Evolutionary conservation across 352 stramenopile species (phyloP), one percentile per base, ranked within the genome.

Genomic region (Globisporangium heterothallicum): DNA sequence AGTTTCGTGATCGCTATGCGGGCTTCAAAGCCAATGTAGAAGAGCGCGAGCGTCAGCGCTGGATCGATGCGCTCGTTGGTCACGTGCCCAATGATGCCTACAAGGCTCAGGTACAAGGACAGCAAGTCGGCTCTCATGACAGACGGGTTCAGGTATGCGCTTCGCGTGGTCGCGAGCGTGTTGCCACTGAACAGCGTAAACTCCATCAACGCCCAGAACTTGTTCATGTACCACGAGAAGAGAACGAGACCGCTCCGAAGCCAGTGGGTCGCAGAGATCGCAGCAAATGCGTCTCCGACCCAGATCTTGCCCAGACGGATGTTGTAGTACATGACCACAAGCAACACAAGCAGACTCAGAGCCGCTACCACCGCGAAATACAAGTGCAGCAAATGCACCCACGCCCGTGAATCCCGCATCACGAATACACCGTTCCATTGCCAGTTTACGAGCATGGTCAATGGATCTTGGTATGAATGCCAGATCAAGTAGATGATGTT

Each of bases 181-280:
- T 75, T 73, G 4, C 56, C 62, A 4, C 68, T 61, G 5, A 56
- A 64, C 26, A 81, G 59, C n/a, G 63, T 65, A 41, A 76, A 76
- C 36, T 81, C 71, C 3, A 59, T 50, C 9, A 81, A 32, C 2
- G 59, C 69, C 69, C 69, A 83, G 32, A 69, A 61, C 3, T 47
- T 56, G 50, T 83, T 70, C 12, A 78, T 57, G n/a, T 53, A 61
- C 72, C 72, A 83, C 24, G 66, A 59, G 14, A 59, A 18, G 22
- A 72, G 55, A 9, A 79, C 58, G 13, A 75, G 49, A 1, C 64
- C 44, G 6, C 60, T 56, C 9, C 69, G 56, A 3, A 74, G 22
- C 47, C 63, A 63, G 3, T 77, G 55, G 1, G 51, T 72, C 10
- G 61, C 70, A 9, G 59, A 59, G n/a, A 74, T 47, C 0, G 59